phyloP scores from a whole-genome alignment of 495 filamentous ascomycete genomes.

The Hyaloscypha bicolor region DNA sequence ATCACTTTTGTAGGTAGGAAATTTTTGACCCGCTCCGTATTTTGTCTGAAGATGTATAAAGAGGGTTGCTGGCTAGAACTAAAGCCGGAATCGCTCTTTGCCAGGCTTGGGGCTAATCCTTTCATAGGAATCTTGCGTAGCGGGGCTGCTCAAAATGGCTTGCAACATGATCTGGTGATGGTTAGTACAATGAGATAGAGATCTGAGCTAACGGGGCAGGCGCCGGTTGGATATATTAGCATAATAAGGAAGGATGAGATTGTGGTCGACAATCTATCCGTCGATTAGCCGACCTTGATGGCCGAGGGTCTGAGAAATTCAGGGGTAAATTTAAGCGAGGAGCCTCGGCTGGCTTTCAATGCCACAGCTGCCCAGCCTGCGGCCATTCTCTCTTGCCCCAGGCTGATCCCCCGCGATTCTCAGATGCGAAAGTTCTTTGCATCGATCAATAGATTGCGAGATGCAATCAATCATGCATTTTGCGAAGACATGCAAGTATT shows the following conservation, averaged over 20 bases:
- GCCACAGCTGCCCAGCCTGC: not conserved
- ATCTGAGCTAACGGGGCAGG: too few species aligned
- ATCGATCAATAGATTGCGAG: not conserved
- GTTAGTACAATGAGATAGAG: too few species aligned
- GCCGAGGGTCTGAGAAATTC: not conserved
- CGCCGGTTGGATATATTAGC: not conserved
- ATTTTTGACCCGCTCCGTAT: too few species aligned
- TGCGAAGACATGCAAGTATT: too few species aligned
- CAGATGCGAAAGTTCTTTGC: not conserved
- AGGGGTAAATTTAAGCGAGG: conserved; percentile 5
- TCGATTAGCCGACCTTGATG: not conserved
- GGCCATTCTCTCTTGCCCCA: not conserved
- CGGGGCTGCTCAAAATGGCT: too few species aligned
- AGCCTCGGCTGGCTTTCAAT: not conserved
- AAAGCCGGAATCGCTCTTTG: too few species aligned
- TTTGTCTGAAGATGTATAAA: too few species aligned
- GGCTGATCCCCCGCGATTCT: not conserved
- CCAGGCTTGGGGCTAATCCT: too few species aligned
- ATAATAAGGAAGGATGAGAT: not conserved
- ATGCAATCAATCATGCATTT: conserved; percentile 3
- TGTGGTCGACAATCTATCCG: not conserved
- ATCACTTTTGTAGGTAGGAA: too few species aligned
- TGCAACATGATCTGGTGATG: too few species aligned
- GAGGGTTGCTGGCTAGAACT: too few species aligned
- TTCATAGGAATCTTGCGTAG: too few species aligned